Conservation (phyloP, 2,329 filamentous ascomycete species). For the Fusarium nodosum region DNA sequence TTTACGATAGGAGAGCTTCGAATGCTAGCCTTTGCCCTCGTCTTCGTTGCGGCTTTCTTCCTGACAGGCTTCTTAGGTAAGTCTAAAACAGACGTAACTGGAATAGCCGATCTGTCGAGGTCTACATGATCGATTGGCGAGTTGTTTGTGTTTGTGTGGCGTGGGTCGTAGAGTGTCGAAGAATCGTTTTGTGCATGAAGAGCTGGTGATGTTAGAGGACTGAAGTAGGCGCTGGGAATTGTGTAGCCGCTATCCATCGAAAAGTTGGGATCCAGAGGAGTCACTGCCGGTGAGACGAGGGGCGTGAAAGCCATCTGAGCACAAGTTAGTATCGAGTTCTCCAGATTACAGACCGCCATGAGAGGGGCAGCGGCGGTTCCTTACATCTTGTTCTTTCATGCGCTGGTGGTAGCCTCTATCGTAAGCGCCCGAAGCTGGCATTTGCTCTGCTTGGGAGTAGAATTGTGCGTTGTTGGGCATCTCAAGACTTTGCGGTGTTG, state of each 20-base stretch:
- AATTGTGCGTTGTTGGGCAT: slow-evolving; percentile 71
- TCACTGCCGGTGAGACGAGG: slow-evolving; percentile 86
- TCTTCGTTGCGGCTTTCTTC: slow-evolving; percentile 66
- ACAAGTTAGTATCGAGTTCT: slow-evolving; percentile 27
- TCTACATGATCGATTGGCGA: slow-evolving; percentile 70
- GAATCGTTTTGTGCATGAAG: slow-evolving; percentile 69
- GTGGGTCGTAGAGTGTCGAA: slow-evolving; percentile 41
- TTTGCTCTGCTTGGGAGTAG: slow-evolving; percentile 70
- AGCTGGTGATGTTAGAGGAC: slow-evolving; percentile 84
- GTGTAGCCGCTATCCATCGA: slow-evolving; percentile 70
- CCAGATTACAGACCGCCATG: neutral
- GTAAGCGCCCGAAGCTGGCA: slow-evolving; percentile 70
- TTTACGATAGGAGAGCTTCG: slow-evolving; percentile 82
- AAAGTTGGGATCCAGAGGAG: slow-evolving; percentile 80
- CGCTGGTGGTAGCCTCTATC: slow-evolving; percentile 74
- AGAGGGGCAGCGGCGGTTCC: slow-evolving; percentile 45
- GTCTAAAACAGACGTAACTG: slow-evolving; percentile 60
- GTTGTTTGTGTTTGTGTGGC: slow-evolving; percentile 57
- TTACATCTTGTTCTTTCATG: slow-evolving; percentile 76
- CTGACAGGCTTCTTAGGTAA: slow-evolving; percentile 64
- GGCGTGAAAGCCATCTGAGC: slow-evolving; percentile 81
- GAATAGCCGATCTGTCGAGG: slow-evolving; percentile 58
- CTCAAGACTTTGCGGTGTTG: slow-evolving; percentile 85
- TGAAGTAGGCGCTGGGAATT: slow-evolving; percentile 81
- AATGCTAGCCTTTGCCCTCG: slow-evolving; percentile 66